These are phyloP conservation scores for Monascus purpureus DNA, from an alignment of 495 filamentous ascomycete species.

Conservation along the genomic window DNA sequence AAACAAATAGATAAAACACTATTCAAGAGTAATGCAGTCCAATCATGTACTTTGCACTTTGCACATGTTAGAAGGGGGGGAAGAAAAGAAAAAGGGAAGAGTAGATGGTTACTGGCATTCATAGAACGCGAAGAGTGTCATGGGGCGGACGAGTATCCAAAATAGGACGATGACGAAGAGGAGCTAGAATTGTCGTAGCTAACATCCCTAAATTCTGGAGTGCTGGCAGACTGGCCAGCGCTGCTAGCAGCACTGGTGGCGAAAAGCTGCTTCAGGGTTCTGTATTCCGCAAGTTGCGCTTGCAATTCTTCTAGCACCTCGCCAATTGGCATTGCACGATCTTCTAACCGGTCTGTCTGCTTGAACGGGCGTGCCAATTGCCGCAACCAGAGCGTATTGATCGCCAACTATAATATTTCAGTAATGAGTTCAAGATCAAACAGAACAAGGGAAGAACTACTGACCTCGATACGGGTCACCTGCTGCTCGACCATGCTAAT, in stretches of 20 bases:
- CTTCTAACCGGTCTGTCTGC: conserved; percentile 26
- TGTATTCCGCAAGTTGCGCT: conserved; percentile 36
- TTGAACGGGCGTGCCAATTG: conserved; percentile 45
- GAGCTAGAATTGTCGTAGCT: conserved; percentile 15
- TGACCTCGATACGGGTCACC: conserved; percentile 86
- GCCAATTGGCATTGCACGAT: conserved; percentile 38
- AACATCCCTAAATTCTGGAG: conserved; percentile 7
- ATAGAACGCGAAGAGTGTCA: not conserved
- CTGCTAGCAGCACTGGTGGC: conserved; percentile 18
- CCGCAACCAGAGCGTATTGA: conserved; percentile 51
- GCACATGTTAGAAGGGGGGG: not conserved
- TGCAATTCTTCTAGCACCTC: conserved; percentile 34
- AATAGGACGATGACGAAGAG: conserved; percentile 20
- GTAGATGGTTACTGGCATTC: conserved; percentile 2
- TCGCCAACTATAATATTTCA: conserved; percentile 34
- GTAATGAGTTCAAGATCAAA: conserved; percentile 6
- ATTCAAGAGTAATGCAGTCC: not conserved
- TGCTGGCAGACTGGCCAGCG: conserved; percentile 10
- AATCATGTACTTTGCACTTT: not conserved
- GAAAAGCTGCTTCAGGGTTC: conserved; percentile 34
- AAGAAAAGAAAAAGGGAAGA: not conserved
- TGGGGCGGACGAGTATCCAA: conserved; percentile 4
- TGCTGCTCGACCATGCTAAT: conserved; percentile 85
- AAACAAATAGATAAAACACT: not conserved
- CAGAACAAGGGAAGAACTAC: conserved; percentile 13